Percentiles rank a stretch among this genome's conserved stretches.
phyloP scores from a whole-genome alignment of 164 flowering plant species.

The Tetracentron sinense region DNA sequence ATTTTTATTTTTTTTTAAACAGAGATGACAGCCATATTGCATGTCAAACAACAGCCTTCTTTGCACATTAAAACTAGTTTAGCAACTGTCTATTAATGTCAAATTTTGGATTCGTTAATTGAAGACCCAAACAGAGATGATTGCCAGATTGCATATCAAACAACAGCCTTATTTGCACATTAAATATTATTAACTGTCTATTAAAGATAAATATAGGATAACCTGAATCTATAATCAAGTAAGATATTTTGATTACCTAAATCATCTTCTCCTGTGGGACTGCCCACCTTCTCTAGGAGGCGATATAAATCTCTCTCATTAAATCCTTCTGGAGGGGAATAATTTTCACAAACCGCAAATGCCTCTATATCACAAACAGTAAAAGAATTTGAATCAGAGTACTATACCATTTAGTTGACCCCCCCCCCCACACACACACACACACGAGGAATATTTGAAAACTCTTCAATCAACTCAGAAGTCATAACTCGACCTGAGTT shows the following conservation, averaged over 20 bases:
- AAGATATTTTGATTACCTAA: constrained; percentile 40
- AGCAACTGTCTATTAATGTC: background rate
- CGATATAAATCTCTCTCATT: constrained; percentile 75
- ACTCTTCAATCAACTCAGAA: background rate
- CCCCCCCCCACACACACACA: background rate
- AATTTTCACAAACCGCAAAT: constrained; percentile 95
- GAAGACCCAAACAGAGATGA: background rate
- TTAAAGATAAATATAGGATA: background rate
- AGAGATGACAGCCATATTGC: background rate
- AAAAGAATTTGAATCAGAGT: background rate
- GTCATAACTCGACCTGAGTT: background rate
- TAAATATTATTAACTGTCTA: background rate
- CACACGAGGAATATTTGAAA: background rate
- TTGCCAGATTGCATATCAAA: background rate
- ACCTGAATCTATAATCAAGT: background rate
- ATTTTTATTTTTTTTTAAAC: no score
- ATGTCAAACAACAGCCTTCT: background rate
- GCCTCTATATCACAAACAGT: constrained; percentile 66
- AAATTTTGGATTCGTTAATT: background rate
- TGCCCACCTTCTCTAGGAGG: constrained; percentile 85
- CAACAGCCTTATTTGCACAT: background rate
- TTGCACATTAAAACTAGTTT: background rate
- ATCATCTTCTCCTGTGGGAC: constrained; percentile 80
- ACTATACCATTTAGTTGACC: background rate
- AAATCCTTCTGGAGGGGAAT: constrained; percentile 94